Conservation (phyloP, 768 basidiomycete species). For the Lanmaoa rubissima region DNA sequence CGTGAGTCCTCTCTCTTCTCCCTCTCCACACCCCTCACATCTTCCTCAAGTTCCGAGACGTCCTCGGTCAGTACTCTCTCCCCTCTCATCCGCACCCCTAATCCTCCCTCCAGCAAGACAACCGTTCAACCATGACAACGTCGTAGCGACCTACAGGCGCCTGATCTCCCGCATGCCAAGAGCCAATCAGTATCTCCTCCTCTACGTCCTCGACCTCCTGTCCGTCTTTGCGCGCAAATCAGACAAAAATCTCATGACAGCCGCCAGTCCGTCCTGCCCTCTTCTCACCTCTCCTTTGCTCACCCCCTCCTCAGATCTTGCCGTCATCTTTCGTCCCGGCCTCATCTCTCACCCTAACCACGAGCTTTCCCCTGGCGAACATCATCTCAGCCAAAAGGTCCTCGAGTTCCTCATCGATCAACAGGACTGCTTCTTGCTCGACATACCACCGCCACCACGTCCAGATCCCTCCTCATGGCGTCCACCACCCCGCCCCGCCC, state of each 20-base stretch:
- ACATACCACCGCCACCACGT: constrained; percentile 69
- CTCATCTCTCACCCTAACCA: constrained; percentile 87
- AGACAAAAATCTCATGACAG: constrained; percentile 94
- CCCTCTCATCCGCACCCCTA: constrained; percentile 10
- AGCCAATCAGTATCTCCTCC: constrained; percentile 91
- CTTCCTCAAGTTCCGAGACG: constrained; percentile 67
- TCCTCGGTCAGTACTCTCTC: constrained; percentile 51
- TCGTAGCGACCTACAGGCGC: constrained; percentile 76
- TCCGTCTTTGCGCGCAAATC: constrained; percentile 92
- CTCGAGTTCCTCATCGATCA: constrained; percentile 96
- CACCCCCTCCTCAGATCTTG: constrained; percentile 62
- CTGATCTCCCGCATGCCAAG: constrained; percentile 84
- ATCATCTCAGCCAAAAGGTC: constrained; percentile 84
- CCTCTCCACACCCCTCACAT: constrained; percentile 8
- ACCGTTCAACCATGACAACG: constrained; percentile 66
- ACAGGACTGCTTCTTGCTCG: constrained; percentile 93
- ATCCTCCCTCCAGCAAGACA: constrained; percentile 50
- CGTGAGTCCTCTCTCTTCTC: constrained; percentile 47
- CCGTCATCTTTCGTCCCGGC: constrained; percentile 96
- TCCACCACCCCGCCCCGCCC: constrained; percentile 13
- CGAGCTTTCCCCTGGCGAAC: constrained; percentile 82
- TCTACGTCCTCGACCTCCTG: constrained; percentile 94
- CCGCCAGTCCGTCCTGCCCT: constrained; percentile 64
- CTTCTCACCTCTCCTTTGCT: background rate
- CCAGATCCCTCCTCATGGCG: constrained; percentile 33